phyloP scores from a whole-genome alignment of 768 basidiomycete species.

The Mycena filopes region DNA sequence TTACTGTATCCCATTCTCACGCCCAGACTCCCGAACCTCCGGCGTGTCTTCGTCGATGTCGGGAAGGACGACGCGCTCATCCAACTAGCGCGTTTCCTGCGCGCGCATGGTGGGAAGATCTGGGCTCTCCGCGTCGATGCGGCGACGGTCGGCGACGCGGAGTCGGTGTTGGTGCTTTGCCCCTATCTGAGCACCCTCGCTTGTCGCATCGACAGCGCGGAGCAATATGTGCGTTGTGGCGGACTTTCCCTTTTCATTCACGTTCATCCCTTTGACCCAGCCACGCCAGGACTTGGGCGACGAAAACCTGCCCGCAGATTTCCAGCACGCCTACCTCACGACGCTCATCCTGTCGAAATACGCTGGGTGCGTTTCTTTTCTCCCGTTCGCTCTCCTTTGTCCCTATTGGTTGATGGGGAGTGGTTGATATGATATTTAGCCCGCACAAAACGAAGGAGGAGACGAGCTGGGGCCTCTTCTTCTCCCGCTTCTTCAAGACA shows the following conservation, averaged over 20 bases:
- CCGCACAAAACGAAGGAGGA: background rate
- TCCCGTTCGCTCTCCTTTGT: background rate
- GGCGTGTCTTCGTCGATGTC: background rate
- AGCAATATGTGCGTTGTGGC: background rate
- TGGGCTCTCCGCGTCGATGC: background rate
- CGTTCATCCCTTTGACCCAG: background rate
- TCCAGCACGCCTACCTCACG: slow-evolving; percentile 5
- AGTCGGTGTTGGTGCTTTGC: background rate
- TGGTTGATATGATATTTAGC: too few species aligned
- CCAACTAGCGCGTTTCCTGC: background rate
- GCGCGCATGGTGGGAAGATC: slow-evolving; percentile 3
- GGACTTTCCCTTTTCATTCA: background rate
- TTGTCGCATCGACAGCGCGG: background rate
- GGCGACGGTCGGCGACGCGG: background rate
- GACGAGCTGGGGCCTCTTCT: background rate
- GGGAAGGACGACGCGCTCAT: background rate
- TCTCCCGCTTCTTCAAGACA: background rate
- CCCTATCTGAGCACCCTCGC: background rate
- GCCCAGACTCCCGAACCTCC: slow-evolving; percentile 4
- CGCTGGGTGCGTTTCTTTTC: background rate
- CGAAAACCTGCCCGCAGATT: background rate
- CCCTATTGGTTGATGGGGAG: too few species aligned
- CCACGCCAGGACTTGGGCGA: background rate
- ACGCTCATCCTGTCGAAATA: background rate
- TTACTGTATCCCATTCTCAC: too few species aligned